Conservation (phyloP, 2,329 filamentous ascomycete species). For the Phoma herbarum region DNA sequence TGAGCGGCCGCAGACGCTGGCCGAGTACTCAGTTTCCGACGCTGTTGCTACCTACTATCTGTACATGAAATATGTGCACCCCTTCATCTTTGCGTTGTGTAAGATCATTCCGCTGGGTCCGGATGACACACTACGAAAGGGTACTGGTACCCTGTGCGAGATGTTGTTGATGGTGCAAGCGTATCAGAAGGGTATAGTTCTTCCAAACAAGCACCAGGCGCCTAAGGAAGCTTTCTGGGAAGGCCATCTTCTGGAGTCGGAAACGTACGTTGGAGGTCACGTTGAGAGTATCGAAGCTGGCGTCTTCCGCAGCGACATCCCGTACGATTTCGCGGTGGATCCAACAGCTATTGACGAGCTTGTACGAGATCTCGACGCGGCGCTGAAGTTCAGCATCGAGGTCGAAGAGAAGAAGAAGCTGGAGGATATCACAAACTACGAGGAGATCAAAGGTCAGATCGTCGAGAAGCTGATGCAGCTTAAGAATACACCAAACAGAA, state of each 20-base stretch:
- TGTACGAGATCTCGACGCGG: slow-evolving; percentile 83
- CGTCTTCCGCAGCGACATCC: slow-evolving; percentile 95
- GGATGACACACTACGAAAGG: slow-evolving; percentile 92
- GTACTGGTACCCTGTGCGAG: slow-evolving; percentile 97
- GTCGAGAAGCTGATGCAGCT: slow-evolving; percentile 73
- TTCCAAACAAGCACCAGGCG: slow-evolving; percentile 95
- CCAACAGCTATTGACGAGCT: slow-evolving; percentile 89
- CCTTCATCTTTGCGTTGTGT: slow-evolving; percentile 98
- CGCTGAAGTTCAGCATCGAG: slow-evolving; percentile 78
- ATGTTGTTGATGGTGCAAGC: slow-evolving; percentile 99
- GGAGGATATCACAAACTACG: slow-evolving; percentile 61
- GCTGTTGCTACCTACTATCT: slow-evolving; percentile 98
- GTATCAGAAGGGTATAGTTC: slow-evolving; percentile 87
- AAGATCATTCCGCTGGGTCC: slow-evolving; percentile 93
- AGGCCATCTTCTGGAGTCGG: slow-evolving; percentile 92
- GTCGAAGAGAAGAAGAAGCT: slow-evolving; percentile 63
- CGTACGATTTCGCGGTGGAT: slow-evolving; percentile 93
- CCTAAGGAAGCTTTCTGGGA: slow-evolving; percentile 96
- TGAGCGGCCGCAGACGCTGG: slow-evolving; percentile 90
- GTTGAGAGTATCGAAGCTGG: slow-evolving; percentile 99
- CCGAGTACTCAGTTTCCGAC: slow-evolving; percentile 98
- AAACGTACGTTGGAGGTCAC: slow-evolving; percentile 98
- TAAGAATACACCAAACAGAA: slow-evolving; percentile 83
- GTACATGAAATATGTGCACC: slow-evolving; percentile 99
- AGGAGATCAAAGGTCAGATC: slow-evolving; percentile 81